Percentiles rank a stretch among this genome's conserved stretches.
phyloP scores from a whole-genome alignment of 345 rosid genomes.

The Toxicodendron radicans region DNA sequence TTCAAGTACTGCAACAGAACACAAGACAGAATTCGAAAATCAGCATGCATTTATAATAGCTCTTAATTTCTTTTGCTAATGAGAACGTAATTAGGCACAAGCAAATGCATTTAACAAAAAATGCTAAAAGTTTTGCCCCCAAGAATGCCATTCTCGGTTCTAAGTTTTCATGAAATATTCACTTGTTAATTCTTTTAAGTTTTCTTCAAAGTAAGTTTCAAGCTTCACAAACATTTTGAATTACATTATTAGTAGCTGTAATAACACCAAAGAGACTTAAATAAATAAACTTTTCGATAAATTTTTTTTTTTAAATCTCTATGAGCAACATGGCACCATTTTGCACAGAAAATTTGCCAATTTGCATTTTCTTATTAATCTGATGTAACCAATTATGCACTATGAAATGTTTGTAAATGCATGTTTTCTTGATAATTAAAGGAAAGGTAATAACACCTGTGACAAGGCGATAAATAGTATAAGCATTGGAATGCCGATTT shows the following conservation, averaged over 20 bases:
- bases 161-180: neutral
- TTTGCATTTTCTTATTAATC: neutral
- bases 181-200: neutral
- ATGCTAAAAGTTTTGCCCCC: neutral
- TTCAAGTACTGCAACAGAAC: constrained; percentile 68
- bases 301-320: neutral
- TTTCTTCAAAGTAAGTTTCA: neutral
- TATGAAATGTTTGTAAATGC: neutral
- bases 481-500: constrained; percentile 92
- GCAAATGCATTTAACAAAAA: neutral
- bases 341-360: too few species aligned
- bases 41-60: neutral
- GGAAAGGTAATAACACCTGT: constrained; percentile 51
- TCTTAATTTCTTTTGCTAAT: neutral
- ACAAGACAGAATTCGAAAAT: constrained; percentile 12
- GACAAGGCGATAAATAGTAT: constrained; percentile 75
- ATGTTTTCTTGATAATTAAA: neutral
- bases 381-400: neutral
- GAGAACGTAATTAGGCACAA: neutral
- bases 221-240: neutral
- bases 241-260: neutral
- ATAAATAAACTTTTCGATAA: neutral
- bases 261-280: neutral
- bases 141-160: neutral
- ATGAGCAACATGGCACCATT: neutral